Evolutionary conservation across 1,139 yeast species (phyloP), one percentile per base, ranked within the genome.

Genomic region (Hemisphaericaspora lyxosophila): DNA sequence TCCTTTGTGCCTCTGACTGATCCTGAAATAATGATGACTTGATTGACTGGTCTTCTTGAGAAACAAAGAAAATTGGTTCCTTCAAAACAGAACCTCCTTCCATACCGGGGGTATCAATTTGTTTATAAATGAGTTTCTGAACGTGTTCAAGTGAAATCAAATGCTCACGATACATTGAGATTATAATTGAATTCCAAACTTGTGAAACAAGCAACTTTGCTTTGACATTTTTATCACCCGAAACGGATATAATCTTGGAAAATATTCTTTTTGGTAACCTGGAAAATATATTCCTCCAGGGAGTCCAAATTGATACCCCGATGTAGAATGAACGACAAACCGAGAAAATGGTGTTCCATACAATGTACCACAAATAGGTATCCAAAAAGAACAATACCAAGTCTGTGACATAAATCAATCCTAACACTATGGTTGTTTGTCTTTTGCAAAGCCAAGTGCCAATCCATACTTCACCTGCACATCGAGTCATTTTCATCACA

Each of bases 141-240:
- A 74, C 72, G 43, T 73, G 75, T 38, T 75, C 80, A 26, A 73
- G 55, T 0, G 79, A 72, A 7, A 75, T 48, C 38, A 74, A 55
- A 51, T 77, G 82, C 48, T 77, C 82, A 36, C 82, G 57, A 46
- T 75, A 77, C 81, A 77, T 76, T 4, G 81, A 73, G 6, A 76
- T 70, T 12, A 76, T 61, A 23, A 76, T 65, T 2, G 79, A 67
- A 46, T 76, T 75, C 82, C 82, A 76, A 4, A 75, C 57, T 40
- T 69, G 74, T 4, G 77, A 67, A 1, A 75, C 70, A 46, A 72
- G 51, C 12, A 49, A 49, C 38, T 69, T 70, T 5, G 70, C 55
- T 35, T 64, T 62, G 19, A 54, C 48, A 8, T 56, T 56, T 5
- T 57, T 53, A 35, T 63, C 63, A 16, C 51, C 51, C 4, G 65